Base-by-base conservation (phyloP, 352 stramenopile species). In the Pythium grandisporangium region DNA sequence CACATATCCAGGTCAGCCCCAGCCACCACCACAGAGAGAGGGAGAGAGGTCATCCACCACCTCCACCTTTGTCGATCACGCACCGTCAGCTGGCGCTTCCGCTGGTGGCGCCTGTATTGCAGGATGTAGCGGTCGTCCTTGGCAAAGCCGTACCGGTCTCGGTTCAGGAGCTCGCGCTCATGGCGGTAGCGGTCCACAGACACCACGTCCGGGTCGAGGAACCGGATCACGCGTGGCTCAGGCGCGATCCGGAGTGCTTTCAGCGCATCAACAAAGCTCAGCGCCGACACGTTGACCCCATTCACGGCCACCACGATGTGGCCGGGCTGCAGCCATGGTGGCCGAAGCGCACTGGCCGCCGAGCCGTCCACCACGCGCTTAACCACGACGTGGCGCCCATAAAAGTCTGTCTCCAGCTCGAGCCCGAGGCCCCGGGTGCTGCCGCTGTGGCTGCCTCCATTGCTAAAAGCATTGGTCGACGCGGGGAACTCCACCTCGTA, bases 401-500 rank as follows among this genome's bases (percentile, higher is more conserved):
- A 75, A 41, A 81, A 75, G 36, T 77, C 64, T 13, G 68, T 81
- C 40, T 81, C 68, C 1, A 81, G 57, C 7, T 75, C 64, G 37
- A 81, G 74, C 4, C 68, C 68, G 0, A 81, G 42, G 7, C 61
- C 47, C 20, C 30, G 41, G n/a, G 61, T 48, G 5, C 50, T 3
- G 35, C 2, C 2, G 7, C 37, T 1, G 21, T 23, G 6, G 24
- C 36, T n/a, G 16, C 20, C 23, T 16, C 23, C 7, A 2, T 2
- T 5, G 3, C 38, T 26, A 8, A 17, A 17, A 1, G 17, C 7
- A 20, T 42, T 40, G 6, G 30, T 37, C 14, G 35, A 17, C 30
- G 56, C 43, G n/a, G 58, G 64, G 40, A 81, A 81, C 44, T 77
- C 68, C 30, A 81, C 48, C 14, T 81, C 68, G 41, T 77, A 81